phyloP scores from a whole-genome alignment of 2,329 filamentous ascomycete species.

The Colletotrichum sp. region DNA sequence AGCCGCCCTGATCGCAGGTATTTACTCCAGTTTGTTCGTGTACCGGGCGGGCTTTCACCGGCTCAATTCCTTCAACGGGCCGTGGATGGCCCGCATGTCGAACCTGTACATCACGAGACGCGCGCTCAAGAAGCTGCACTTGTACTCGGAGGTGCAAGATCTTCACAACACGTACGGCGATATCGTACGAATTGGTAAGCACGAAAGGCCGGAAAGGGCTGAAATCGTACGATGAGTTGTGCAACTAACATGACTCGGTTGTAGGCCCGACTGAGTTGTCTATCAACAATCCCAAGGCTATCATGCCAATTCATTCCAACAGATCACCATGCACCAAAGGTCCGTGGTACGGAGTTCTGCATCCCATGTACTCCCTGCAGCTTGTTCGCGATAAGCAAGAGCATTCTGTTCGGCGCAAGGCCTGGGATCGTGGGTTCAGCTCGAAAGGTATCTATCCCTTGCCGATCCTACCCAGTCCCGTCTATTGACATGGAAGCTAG shows the following conservation, averaged over 20 bases:
- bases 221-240: not conserved
- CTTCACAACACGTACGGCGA: slow-evolving; percentile 33
- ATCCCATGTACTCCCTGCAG: slow-evolving; percentile 33
- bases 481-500: not conserved
- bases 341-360: slow-evolving; percentile 36
- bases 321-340: slow-evolving; percentile 34
- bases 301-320: slow-evolving; percentile 31
- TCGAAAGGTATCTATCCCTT: slow-evolving; percentile 27
- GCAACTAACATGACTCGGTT: not conserved
- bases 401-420: slow-evolving; percentile 34
- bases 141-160: slow-evolving; percentile 29
- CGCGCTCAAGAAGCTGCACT: slow-evolving; percentile 24
- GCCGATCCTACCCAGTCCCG: no score
- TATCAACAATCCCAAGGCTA: slow-evolving; percentile 31
- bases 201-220: not conserved
- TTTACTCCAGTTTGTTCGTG: slow-evolving; percentile 24
- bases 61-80: slow-evolving; percentile 31
- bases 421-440: slow-evolving; percentile 37
- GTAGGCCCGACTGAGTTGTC: slow-evolving; percentile 35
- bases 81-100: slow-evolving; percentile 29
- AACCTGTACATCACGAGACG: slow-evolving; percentile 26
- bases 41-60: slow-evolving; percentile 29
- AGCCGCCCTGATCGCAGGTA: slow-evolving; percentile 4
- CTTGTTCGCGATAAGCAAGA: slow-evolving; percentile 33
- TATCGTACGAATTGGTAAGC: slow-evolving; percentile 32